These are phyloP conservation scores for Astragalus membranaceus DNA, from an alignment of 306 rosid species.

Conservation along the genomic window DNA sequence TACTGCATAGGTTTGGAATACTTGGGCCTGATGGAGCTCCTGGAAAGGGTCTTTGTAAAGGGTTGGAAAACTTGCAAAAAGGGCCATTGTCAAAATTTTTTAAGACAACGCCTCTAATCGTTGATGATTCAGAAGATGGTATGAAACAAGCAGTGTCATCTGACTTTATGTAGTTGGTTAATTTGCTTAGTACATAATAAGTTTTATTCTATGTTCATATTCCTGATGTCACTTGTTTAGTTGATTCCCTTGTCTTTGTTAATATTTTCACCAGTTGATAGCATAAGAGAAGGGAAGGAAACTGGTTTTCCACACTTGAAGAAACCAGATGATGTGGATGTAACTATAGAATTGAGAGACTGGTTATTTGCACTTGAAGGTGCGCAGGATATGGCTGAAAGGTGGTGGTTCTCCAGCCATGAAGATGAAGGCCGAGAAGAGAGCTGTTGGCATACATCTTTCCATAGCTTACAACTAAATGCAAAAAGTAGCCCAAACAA, in stretches of 20 bases:
- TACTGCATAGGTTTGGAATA: conserved; percentile 86
- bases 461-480: conserved; percentile 53
- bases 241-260: background rate
- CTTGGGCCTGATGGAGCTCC: conserved; percentile 94
- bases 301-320: conserved; percentile 46
- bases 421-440: conserved; percentile 66
- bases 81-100: conserved; percentile 88
- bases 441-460: conserved; percentile 85
- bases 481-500: conserved; percentile 61
- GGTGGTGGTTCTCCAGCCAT: conserved; percentile 56
- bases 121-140: conserved; percentile 51
- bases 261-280: conserved; percentile 32
- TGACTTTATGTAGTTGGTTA: conserved; percentile 16
- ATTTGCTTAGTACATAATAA: background rate
- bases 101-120: conserved; percentile 44
- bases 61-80: conserved; percentile 67
- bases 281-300: conserved; percentile 45
- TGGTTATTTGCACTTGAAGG: conserved; percentile 98
- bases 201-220: conserved; percentile 4
- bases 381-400: conserved; percentile 65
- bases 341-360: conserved; percentile 69
- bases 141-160: conserved; percentile 20
- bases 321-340: conserved; percentile 80
- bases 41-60: conserved; percentile 65
- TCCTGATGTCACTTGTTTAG: background rate